A percentile compares a stretch with the other conserved stretches of the same genome.
phyloP scores from a whole-genome alignment of 176 grass and related monocot genomes.

The Oryza rufipogon region DNA sequence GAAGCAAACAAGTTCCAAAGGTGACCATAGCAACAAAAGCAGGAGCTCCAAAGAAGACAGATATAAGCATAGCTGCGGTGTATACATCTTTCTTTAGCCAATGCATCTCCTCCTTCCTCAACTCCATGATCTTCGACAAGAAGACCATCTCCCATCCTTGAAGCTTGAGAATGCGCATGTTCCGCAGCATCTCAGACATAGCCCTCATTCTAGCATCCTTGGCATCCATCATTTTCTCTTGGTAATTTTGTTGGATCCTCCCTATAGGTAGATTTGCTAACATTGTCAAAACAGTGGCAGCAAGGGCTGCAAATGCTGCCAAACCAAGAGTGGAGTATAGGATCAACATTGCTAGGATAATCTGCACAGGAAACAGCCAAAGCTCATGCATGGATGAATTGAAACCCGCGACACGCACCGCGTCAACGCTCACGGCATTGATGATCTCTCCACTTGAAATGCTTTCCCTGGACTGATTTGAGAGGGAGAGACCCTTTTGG shows the following conservation, averaged over 20 bases:
- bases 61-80: conserved; percentile 47
- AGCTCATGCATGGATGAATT: conserved; percentile 72
- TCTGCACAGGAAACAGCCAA: conserved; percentile 69
- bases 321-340: conserved; percentile 61
- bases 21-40: conserved; percentile 67
- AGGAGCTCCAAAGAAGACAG: conserved; percentile 65
- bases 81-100: conserved; percentile 70
- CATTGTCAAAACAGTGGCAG: conserved; percentile 56
- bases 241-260: conserved; percentile 52
- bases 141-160: conserved; percentile 87
- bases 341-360: conserved; percentile 62
- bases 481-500: conserved; percentile 63
- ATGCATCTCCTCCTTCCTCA: conserved; percentile 65
- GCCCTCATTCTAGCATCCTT: conserved; percentile 79
- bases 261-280: conserved; percentile 61
- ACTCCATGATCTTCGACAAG: conserved; percentile 63
- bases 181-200: conserved; percentile 72
- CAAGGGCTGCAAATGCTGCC: conserved; percentile 56
- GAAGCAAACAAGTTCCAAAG: conserved; percentile 63
- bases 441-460: conserved; percentile 74
- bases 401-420: conserved; percentile 54
- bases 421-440: conserved; percentile 70
- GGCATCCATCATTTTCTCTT: conserved; percentile 65
- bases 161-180: conserved; percentile 89
- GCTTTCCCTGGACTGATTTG: conserved; percentile 58